Evolutionary conservation across 768 basidiomycete genomes (phyloP), one percentile per base, ranked within the genome.

Genomic region (Coprinopsis strossmayeri): DNA sequence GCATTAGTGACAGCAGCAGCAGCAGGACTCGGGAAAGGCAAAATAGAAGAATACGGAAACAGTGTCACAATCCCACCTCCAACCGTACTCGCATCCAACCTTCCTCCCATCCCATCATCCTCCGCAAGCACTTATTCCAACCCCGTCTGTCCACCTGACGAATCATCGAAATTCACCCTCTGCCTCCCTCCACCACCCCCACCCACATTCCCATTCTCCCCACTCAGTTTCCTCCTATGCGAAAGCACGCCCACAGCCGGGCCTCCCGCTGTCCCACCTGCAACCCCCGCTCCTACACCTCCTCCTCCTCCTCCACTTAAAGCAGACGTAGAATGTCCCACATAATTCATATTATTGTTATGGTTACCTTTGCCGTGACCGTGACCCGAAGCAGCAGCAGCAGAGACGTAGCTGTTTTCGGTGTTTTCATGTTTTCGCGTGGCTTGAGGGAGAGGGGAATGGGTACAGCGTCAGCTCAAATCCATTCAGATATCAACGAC

Each of bases 91-190:
- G 53, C 61, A 34, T 53, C 59, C 1, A 68, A 52, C 18, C 68
- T 53, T 10, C 68, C 66, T 21, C 65, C 64, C 57, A 69, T 66
- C 1, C 68, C 68, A 41, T 69, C 68, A 52, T 68, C 66, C 26
- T 58, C 57, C 1, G 53, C 53, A 11, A 56, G 34, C 15, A 52
- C 55, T 3, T 48, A 53, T 4, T 56, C 51, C 37, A 39, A 52
- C 12, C 21, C 43, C 20, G 45, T 12, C 23, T 23, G 9, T 23
- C 18, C 17, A 5, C 24, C 40, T 23, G 51, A 43, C 26, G 40
- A 46, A 32, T 23, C 43, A 11, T 45, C 28, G 5, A 32, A 12
- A 15, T 32, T 27, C 4, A 32, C 28, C 26, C 43, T 28, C 20
- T 42, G 40, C n/a, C n/a, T n/a, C n/a, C n/a, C n/a, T n/a, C n/a